Evolutionary conservation across 2,329 filamentous ascomycete genomes (phyloP), one percentile per base, ranked within the genome.

Genomic region (Arthrobotrys megalospora): DNA sequence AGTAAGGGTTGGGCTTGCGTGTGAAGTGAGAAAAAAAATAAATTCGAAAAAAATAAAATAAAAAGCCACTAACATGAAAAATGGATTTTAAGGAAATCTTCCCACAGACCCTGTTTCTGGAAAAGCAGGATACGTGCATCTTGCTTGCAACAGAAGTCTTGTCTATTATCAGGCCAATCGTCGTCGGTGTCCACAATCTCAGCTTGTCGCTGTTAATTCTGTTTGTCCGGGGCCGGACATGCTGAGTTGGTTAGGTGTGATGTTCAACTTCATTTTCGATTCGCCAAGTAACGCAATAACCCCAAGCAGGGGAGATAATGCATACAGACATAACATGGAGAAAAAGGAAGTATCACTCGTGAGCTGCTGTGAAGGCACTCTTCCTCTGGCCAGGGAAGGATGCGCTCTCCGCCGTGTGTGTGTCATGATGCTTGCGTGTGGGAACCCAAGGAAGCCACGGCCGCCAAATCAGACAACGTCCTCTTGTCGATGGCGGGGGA

Each of bases 391-490:
- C 55, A 76, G 65, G 47, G 62, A 55, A 62, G 48, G 48, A 70
- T 65, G 48, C 60, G 66, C 73, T 77, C 58, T 65, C 48, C 41
- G 48, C 50, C 58, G 62, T 68, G 71, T 64, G 72, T 70, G 72
- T 77, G 73, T 71, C 73, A 77, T 77, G 73, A 77, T 77, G 73
- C 73, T 71, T 77, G 73, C 73, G 73, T 70, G 73, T 77, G 73
- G 73, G 48, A 70, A 77, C 58, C 73, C 41, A 64, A 7, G 50
- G 19, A 60, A 69, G 55, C 68, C 65, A 69, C 72, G 50, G 45
- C 55, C 66, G 66, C 73, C 66, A 70, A 77, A 77, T 77, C 73
- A 76, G 65, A 77, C 73, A 71, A 53, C 73, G 60, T 34, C n/a
- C 63, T 50, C 45, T 77, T 66, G 66, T 77, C 65, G 73, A 77